phyloP scores from a whole-genome alignment of 306 rosid genomes.

The Lablab purpureus region DNA sequence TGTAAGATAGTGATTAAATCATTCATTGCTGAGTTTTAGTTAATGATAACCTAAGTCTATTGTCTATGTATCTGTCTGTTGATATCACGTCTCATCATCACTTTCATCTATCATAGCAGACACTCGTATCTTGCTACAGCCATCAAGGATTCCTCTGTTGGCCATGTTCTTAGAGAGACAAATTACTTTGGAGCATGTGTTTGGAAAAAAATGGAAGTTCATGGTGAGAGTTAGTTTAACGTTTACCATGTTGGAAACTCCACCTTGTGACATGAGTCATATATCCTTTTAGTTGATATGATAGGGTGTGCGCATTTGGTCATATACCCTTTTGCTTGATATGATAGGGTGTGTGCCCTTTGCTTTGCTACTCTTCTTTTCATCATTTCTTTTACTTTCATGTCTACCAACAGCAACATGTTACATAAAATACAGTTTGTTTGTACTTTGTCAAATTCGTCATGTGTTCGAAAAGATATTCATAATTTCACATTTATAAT shows the following conservation, averaged over 20 bases:
- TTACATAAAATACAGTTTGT: not conserved
- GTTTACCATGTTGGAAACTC: slow-evolving; percentile 12
- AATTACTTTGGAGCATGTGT: not conserved
- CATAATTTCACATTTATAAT: too few species aligned
- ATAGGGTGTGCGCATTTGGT: not conserved
- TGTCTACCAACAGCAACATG: not conserved
- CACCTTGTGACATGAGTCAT: not conserved
- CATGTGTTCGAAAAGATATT: too few species aligned
- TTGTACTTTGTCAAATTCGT: too few species aligned
- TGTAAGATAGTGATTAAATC: too few species aligned
- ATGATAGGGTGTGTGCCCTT: not conserved
- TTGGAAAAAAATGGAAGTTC: not conserved
- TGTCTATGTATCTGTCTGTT: not conserved
- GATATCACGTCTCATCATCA: not conserved
- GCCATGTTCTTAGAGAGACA: slow-evolving; percentile 8
- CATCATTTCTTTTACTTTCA: not conserved
- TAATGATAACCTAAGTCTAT: not conserved
- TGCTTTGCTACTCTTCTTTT: not conserved
- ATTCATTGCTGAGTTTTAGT: not conserved
- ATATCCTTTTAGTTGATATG: not conserved
- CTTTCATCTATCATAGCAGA: not conserved
- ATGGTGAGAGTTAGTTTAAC: not conserved
- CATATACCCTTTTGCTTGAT: not conserved
- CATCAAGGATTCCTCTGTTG: not conserved
- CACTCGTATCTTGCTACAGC: not conserved